Evolutionary conservation across 192 early-diverging fungal species (phyloP), one percentile per base, ranked within the genome.

Genomic region (Gonapodya sp.): DNA sequence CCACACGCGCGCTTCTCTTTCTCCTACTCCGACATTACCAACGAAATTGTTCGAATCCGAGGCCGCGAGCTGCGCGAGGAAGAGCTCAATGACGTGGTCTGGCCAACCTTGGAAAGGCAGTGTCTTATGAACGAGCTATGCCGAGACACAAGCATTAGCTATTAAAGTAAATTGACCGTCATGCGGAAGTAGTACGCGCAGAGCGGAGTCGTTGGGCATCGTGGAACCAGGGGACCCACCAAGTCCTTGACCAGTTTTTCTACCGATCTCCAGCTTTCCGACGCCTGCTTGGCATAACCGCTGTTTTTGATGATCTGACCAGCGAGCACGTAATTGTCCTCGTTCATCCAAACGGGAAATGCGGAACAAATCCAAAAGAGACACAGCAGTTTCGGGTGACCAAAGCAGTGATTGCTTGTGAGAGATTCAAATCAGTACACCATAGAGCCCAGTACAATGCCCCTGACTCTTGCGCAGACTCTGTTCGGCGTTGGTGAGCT

Each of bases 11-110:
- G 75, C 75, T 31, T 77, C 75, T 31, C 75, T 77, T 31, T 77
- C 75, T 16, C 75, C 75, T 2, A 77, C 18, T 16, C 75, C 75
- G 75, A 77, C 75, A 77, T 77, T 77, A 8, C 8, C 75, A 8
- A 34, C 75, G 30, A 77, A 77, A 31, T 18, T 34, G 30, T 77
- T 34, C 8, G 18, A 77, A 33, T 77, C 75, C 2, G 8, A 18
- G 75, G 31, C 18, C 34, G 75, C 75, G 18, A 77, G 34, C 30
- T 32, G 8, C 31, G 34, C 30, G 18, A 77, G 75, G 31, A 34
- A 77, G 75, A 80, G 36, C 37, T 80, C 36, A 34, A 37, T 1
- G 36, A 46, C 18, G 35, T 37, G 36, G 37, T 80, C 36, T 30
- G 18, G 2, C 36, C 35, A 32, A 36, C 0, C 79, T 80, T 32